phyloP scores from a whole-genome alignment of 2,329 filamentous ascomycete species.

The Dichotomopilus funicola region DNA sequence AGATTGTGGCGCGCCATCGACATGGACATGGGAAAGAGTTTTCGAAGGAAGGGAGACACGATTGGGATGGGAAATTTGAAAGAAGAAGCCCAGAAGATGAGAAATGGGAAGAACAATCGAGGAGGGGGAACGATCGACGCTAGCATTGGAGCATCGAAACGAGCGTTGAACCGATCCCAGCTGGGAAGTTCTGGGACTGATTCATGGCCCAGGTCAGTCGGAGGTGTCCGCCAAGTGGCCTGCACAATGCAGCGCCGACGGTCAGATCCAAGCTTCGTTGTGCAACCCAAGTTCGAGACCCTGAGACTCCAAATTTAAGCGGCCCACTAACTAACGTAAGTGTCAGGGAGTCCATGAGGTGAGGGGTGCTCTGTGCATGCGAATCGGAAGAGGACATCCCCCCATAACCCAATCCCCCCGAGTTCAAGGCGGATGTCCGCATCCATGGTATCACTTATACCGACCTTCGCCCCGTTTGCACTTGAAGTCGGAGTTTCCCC shows the following conservation, averaged over 20 bases:
- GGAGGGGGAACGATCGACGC: neutral
- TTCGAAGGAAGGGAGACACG: neutral
- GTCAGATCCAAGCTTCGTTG: slow-evolving; percentile 1
- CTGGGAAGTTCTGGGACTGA: too few relatives aligned
- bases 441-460: slow-evolving; percentile 19
- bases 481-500: slow-evolving; percentile 4
- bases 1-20: too few relatives aligned
- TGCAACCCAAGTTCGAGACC: slow-evolving; percentile 5
- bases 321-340: slow-evolving; percentile 1
- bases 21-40: neutral
- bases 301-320: slow-evolving; percentile 10
- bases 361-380: slow-evolving; percentile 1
- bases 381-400: slow-evolving; percentile 12
- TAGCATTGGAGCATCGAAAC: slow-evolving; percentile 3
- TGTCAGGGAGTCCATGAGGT: slow-evolving; percentile 4
- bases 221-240: neutral
- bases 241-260: neutral
- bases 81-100: neutral
- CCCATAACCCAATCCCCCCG: neutral
- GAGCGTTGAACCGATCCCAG: neutral
- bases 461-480: slow-evolving; percentile 5
- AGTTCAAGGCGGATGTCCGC: slow-evolving; percentile 1
- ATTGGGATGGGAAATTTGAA: neutral
- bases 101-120: neutral
- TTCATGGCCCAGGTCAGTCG: too few relatives aligned